Evolutionary conservation across 768 basidiomycete genomes (phyloP), one percentile per base, ranked within the genome.

Genomic region (Erythrobasidium yunnanense): DNA sequence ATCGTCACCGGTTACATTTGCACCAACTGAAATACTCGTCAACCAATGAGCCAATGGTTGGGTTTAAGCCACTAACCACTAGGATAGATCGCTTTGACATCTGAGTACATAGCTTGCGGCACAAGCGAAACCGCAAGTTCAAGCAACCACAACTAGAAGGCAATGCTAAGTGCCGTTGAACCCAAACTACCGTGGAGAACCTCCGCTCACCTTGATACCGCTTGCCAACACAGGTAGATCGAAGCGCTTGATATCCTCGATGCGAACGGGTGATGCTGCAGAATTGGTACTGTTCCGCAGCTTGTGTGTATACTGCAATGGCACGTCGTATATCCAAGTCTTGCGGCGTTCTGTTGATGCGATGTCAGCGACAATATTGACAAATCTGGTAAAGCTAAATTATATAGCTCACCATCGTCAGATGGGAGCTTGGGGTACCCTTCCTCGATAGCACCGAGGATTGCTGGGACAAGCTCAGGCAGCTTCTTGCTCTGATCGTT

Each of bases 51-150:
- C n/a, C 30, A 1, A 53, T 65, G 18, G 68, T 29, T 1, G 62
- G 30, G 25, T 57, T 53, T 27, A 65, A 34, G 3, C 1, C 65
- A 56, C 42, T 58, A 42, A 17, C 35, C 47, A 20, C 38, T 81
- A 4, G 89, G 90, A 72, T 95, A 96, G n/a, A 95, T 70, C 69
- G 83, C 85, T 60, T 88, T 82, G 68, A 92, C 80, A 30, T 95
- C 91, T 46, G 92, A 90, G 87, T 91, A 97, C 49, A 86, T 84
- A 72, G 92, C 89, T 80, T 85, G 93, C 51, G 87, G 78, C 23
- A 83, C 81, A 11, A 95, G 75, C 27, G 93, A 90, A 6, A 90
- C 90, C 73, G 88, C 84, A 27, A 96, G 81, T 75, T 95, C 91
- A 18, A 93, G 80, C 29, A 85, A 34, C n/a, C 35, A 65, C 2